Conservation (phyloP, 164 flowering plant species). For the Umbellularia californica region DNA sequence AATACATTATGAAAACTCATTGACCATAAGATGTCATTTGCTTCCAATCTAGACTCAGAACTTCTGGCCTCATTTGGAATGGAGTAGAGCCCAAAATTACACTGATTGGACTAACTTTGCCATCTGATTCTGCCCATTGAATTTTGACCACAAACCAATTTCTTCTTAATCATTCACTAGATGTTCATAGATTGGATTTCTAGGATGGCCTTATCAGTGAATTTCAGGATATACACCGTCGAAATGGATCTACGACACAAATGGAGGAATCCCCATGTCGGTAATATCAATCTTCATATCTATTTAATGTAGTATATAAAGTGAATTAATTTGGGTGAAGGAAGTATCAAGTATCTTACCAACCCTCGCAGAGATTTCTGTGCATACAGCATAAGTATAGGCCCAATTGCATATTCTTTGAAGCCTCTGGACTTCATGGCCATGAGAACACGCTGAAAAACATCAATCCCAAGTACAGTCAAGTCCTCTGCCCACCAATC, state of each 20-base stretch:
- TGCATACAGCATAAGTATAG: conserved; percentile 86
- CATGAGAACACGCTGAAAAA: conserved; percentile 74
- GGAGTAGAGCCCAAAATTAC: neutral
- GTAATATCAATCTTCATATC: too few species aligned
- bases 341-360: conserved; percentile 49
- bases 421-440: conserved; percentile 90
- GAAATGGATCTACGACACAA: neutral
- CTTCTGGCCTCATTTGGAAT: neutral
- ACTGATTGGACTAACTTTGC: neutral
- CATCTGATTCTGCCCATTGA: neutral
- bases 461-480: conserved; percentile 61
- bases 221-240: neutral
- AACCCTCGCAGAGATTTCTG: conserved; percentile 89
- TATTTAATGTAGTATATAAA: neutral
- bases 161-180: neutral
- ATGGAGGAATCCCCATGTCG: neutral
- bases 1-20: too few species aligned
- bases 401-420: conserved; percentile 71
- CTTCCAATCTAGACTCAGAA: neutral
- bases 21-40: neutral
- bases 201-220: neutral
- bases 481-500: conserved; percentile 98
- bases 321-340: neutral
- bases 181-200: neutral
- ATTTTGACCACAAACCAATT: neutral